phyloP scores from a whole-genome alignment of 208 protist species.

The Leishmania turanica region DNA sequence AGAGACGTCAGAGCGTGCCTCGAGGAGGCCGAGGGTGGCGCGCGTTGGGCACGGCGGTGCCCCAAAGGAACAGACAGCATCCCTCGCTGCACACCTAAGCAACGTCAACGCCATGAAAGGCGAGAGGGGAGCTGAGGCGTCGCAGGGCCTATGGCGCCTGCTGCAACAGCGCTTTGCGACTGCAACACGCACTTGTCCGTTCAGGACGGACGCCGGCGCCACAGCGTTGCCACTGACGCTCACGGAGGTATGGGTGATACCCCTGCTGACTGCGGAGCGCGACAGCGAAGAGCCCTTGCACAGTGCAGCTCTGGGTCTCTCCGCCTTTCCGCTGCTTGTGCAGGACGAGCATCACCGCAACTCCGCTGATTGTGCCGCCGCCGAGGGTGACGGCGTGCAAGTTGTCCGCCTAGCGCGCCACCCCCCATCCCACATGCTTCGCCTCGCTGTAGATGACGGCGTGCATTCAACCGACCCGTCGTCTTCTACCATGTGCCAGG shows the following conservation, averaged over 20 bases:
- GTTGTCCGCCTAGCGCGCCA: background rate
- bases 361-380: background rate
- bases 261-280: background rate
- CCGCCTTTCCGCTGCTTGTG: background rate
- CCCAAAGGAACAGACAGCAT: background rate
- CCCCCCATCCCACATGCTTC: conserved; percentile 9
- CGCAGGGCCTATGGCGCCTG: background rate
- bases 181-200: conserved; percentile 9
- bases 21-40: background rate
- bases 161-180: conserved; percentile 16
- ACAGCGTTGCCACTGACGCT: conserved; percentile 1
- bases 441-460: background rate
- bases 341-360: no score
- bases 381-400: background rate
- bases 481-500: background rate
- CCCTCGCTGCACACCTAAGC: background rate
- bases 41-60: background rate
- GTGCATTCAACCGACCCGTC: no score
- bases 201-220: background rate
- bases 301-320: background rate
- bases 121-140: background rate
- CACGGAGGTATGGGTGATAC: conserved; percentile 30
- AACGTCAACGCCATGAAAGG: background rate
- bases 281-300: background rate
- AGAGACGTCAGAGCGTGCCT: background rate